Percentiles rank a stretch among this genome's conserved stretches.
Conservation (phyloP, 495 filamentous ascomycete genomes). For the Daldinia grandis region DNA sequence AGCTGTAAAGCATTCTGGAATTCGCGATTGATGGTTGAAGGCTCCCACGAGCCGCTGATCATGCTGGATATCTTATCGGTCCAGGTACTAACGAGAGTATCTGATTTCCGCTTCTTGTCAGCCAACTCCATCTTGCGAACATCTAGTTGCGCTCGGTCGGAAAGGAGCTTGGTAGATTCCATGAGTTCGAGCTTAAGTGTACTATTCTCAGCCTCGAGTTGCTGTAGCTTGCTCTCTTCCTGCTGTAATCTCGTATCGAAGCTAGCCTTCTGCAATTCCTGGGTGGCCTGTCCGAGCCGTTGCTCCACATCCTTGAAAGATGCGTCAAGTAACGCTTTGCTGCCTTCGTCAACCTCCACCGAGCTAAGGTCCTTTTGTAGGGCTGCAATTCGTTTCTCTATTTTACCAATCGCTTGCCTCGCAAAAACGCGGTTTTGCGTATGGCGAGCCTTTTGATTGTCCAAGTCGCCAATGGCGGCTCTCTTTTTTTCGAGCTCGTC, state of each 20-base stretch:
- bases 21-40: constrained; percentile 71
- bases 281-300: constrained; percentile 67
- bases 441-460: constrained; percentile 70
- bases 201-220: constrained; percentile 72
- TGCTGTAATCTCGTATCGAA: constrained; percentile 75
- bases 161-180: constrained; percentile 78
- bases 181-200: constrained; percentile 77
- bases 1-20: constrained; percentile 72
- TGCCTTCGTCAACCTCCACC: constrained; percentile 84
- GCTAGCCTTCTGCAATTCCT: constrained; percentile 64
- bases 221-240: constrained; percentile 67
- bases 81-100: constrained; percentile 80
- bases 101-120: constrained; percentile 72
- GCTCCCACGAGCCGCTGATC: constrained; percentile 71
- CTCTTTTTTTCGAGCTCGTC: constrained; percentile 74
- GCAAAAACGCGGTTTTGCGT: constrained; percentile 75
- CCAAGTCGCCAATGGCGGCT: constrained; percentile 70
- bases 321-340: constrained; percentile 75
- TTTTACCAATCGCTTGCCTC: constrained; percentile 70
- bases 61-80: constrained; percentile 69
- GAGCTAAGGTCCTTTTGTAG: constrained; percentile 72
- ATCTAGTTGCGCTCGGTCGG: constrained; percentile 80
- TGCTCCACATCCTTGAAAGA: constrained; percentile 73
- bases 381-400: constrained; percentile 69
- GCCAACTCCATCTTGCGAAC: constrained; percentile 78